Conservation (phyloP, 495 filamentous ascomycete species). For the Podospora fimiseda region DNA sequence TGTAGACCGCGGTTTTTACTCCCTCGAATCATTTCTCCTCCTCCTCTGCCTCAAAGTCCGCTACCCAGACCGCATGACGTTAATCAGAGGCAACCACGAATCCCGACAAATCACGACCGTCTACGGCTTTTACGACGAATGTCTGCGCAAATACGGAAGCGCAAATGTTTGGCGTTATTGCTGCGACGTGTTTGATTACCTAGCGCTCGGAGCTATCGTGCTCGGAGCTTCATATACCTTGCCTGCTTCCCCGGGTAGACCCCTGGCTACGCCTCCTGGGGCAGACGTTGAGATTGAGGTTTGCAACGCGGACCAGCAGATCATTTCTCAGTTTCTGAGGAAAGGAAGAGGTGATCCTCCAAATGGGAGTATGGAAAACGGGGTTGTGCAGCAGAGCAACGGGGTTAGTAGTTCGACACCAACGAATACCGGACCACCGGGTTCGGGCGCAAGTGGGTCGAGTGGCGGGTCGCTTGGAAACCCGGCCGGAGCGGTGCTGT, state of each 20-base stretch:
- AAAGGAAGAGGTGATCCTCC: conserved; percentile 24
- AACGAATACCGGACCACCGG: conserved; percentile 61
- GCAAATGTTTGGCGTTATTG: conserved; percentile 98
- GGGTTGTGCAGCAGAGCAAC: conserved; percentile 1
- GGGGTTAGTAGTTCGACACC: conserved; percentile 9
- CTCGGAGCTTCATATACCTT: conserved; percentile 78
- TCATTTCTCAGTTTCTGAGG: conserved; percentile 66
- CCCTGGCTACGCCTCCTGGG: conserved; percentile 42
- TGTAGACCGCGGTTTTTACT: conserved; percentile 97
- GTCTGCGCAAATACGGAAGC: conserved; percentile 91
- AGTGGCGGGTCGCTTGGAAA: conserved; percentile 58
- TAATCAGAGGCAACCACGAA: conserved; percentile 96
- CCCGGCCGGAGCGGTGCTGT: conserved; percentile 78
- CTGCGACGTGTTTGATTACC: conserved; percentile 97
- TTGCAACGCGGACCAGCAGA: conserved; percentile 69
- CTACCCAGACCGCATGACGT: conserved; percentile 94
- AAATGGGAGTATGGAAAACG: conserved; percentile 27
- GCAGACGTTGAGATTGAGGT: conserved; percentile 89
- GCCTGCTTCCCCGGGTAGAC: conserved; percentile 37
- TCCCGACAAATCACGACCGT: conserved; percentile 96
- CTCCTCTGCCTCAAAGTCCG: conserved; percentile 94
- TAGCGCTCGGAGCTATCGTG: conserved; percentile 90
- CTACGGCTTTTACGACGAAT: conserved; percentile 99
- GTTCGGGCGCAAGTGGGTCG: conserved; percentile 66
- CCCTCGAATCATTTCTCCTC: conserved; percentile 89